Evolutionary conservation across 2,329 filamentous ascomycete species (phyloP).

Genomic region (Ophiostoma perfectum): DNA sequence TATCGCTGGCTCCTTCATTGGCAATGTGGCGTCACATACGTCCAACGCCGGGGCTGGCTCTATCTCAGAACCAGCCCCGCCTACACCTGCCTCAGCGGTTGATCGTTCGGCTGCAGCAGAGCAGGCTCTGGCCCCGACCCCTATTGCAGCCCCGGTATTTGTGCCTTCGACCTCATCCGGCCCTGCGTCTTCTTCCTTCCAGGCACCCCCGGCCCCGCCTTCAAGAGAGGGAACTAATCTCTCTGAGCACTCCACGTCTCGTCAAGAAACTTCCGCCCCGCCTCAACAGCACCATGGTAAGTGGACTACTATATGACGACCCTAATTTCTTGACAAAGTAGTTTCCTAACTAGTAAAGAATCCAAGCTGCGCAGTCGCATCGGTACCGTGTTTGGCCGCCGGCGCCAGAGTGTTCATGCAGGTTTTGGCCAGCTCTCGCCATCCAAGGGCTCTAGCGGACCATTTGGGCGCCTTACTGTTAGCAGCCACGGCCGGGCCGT

Average conservation of each 20-base stretch:
- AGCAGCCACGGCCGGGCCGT: conserved; percentile 57
- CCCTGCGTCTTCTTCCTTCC: not conserved
- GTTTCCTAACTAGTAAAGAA: not conserved
- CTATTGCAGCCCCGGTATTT: not conserved
- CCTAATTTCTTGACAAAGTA: not conserved
- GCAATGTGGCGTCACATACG: conserved; percentile 15
- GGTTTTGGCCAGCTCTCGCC: conserved; percentile 55
- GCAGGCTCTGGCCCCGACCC: not conserved
- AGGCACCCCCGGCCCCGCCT: conserved; percentile 1
- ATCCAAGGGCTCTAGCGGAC: conserved; percentile 42
- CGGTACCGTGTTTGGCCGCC: conserved; percentile 62
- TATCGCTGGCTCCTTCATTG: conserved; percentile 31
- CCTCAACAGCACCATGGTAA: conserved; percentile 29
- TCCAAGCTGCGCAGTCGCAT: conserved; percentile 55
- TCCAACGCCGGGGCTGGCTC: not conserved
- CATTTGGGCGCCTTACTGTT: conserved; percentile 57
- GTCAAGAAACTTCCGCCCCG: conserved; percentile 8
- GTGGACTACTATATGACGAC: not conserved
- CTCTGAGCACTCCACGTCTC: conserved; percentile 7
- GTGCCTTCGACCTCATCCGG: not conserved
- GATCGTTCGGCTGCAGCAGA: not conserved
- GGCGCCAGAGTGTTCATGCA: conserved; percentile 61
- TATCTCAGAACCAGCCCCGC: not conserved
- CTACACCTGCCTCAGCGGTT: not conserved
- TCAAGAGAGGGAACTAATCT: conserved; percentile 5